Base-by-base conservation (phyloP, 2,329 filamentous ascomycete genomes). In the Venturia oleaginea region DNA sequence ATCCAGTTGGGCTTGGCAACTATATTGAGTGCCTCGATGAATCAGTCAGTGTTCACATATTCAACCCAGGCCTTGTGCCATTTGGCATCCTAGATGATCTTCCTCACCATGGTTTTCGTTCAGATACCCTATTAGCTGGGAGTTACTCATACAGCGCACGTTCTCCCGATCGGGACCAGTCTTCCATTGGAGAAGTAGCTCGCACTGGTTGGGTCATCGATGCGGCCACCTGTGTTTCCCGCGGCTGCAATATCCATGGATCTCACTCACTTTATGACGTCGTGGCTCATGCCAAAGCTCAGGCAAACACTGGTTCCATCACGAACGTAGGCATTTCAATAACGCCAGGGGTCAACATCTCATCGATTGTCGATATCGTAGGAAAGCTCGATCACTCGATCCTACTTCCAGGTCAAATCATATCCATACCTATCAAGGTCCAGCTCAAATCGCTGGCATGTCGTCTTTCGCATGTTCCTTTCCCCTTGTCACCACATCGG, bases 51-150 rank as follows among this genome's bases (percentile, higher is more conserved):
- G 42, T 62, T 46, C 60, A 62, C 24, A 17, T 51, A 42, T 46
- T 62, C 60, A 62, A 62, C n/a, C 60, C 60, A 17, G 43, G 60
- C n/a, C 42, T 62, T 27, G 43, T 62, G 5, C 60, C 60, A 10
- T 62, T 43, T 51, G n/a, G 38, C 24, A 37, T 22, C 27, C 51
- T 57, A 2, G 30, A 34, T 27, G 5, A 32, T 10, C 13, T n/a
- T 27, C 10, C 27, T 34, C 30, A 22, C 30, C 30, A 15, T 27
- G 24, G 3, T 4, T 24, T 4, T 27, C 24, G 27, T 27, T 51
- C 24, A 22, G 46, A 51, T 22, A 27, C 46, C 24, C 46, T 2
- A 27, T 27, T 22, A 27, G 27, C 15, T 27, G 46, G 15, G 11
- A 15, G 22, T 22, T 27, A 27, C 22, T 51, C 22, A 17, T 34